Base-by-base conservation (phyloP, 352 stramenopile genomes). In the Saprolegnia diclina region DNA sequence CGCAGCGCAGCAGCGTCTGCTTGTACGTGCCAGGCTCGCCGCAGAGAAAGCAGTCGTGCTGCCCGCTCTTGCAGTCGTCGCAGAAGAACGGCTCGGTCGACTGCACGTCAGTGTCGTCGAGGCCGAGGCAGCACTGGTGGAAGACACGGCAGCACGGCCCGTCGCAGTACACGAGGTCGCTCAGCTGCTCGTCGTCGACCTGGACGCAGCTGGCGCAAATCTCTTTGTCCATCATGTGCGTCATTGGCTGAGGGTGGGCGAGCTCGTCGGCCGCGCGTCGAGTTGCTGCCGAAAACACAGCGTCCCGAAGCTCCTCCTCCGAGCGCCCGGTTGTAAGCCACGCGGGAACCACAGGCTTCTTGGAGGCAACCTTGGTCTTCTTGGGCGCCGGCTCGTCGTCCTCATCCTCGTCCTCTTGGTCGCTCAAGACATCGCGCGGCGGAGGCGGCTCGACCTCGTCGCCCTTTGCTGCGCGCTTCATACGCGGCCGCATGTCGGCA, bases 141-240 rank as follows among this genome's bases (percentile, higher is more conserved):
- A 97, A 98, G 54, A 90, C 89, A 55, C 91, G 93, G 35, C 92
- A 72, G 67, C 94, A 98, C 1, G 79, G 76, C n/a, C 92, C 92
- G 74, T 98, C 92, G 62, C 94, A 98, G 56, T 98, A 59, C 14
- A 98, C 77, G 75, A 98, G 84, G 56, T 96, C 78, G 7, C 76
- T 87, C 42, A 90, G 62, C 46, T 88, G 76, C 21, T 91, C 85
- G 72, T 93, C 86, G 57, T 96, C 87, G 62, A 91, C 88, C 71
- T 94, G 82, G 26, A 87, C 79, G 65, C 88, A 96, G 42, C 82
- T 72, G 7, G 73, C 81, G 57, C 88, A 96, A 32, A 92, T 55
- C 66, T 90, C 81, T 37, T 93, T 85, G 76, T 94, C 85, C 35
- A 16, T 57, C 52, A n/a, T 24, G 52, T 40, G 13, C 52, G 7